Percentiles rank a stretch among this genome's conserved stretches.
Conservation (phyloP, 345 rosid species). For the Citropsis articulata region DNA sequence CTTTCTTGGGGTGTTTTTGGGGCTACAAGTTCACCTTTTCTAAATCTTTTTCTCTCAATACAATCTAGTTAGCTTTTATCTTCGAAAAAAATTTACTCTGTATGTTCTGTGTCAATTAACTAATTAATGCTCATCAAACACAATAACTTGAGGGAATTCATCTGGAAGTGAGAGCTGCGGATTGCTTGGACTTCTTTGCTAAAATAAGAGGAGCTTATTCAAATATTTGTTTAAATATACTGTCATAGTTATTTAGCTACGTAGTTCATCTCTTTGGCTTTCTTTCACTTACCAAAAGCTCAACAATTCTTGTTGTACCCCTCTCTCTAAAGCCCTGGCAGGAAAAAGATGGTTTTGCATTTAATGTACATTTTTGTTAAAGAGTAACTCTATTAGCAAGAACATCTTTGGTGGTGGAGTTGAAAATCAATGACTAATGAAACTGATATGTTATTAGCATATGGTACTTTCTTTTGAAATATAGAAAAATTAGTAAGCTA, state of each 20-base stretch:
- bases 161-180: neutral
- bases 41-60: no score
- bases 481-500: neutral
- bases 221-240: neutral
- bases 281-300: neutral
- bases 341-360: neutral
- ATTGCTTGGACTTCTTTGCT: neutral
- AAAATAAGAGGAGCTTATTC: neutral
- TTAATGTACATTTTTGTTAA: neutral
- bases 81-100: neutral
- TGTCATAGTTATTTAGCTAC: neutral
- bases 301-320: neutral
- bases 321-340: neutral
- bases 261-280: neutral
- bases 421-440: neutral
- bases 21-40: no score
- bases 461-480: neutral
- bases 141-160: neutral
- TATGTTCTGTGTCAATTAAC: neutral
- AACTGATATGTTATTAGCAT: neutral
- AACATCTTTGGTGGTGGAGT: conserved; percentile 1
- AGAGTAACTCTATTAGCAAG: neutral
- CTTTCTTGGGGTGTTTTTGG: neutral
- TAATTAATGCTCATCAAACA: neutral
- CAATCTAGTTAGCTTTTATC: no score